Evolutionary conservation across 768 basidiomycete genomes (phyloP), one percentile per base, ranked within the genome.

Genomic region (Tulasnella sp.): DNA sequence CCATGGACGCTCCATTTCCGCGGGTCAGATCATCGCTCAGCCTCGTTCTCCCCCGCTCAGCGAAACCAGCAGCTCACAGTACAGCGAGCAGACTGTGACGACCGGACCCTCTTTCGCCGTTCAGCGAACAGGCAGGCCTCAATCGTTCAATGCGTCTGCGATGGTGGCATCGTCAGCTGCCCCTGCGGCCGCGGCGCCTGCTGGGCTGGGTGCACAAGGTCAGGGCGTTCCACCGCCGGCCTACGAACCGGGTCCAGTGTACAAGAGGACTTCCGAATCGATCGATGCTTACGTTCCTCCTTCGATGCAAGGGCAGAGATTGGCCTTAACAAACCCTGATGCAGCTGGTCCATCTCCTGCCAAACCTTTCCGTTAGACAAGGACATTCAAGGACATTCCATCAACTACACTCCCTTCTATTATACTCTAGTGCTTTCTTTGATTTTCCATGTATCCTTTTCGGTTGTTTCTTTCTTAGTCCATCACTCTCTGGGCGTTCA

Each of bases 241-340:
- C 38, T 46, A 74, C 38, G n/a, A 74, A 40, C 24, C 39, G 9
- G 34, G 73, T 34, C 38, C 73, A 21, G 39, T 74, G 3, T 74
- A 39, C 38, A 40, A 74, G 39, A 74, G 39, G 39, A n/a, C 73
- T 10, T 74, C 73, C 16, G 73, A 10, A 6, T 40, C 73, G 39
- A 74, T 40, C 38, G 73, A 40, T 10, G n/a, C 7, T 16, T 74
- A 40, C 38, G 73, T 16, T 5, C 73, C 73, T 46, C 12, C 27
- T 27, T 16, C 16, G 31, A 74, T 74, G n/a, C 73, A 74, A 46
- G 73, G 73, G n/a, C 44, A 40, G 38, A 21, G 73, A 16, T 46
- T 74, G 73, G 73, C 73, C 8, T 74, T 74, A 39, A 21, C 73
- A 8, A 74, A 74, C 38, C 73, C 73, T 27, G 73, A 74, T 74